phyloP scores from a whole-genome alignment of 768 basidiomycete species.

The Cystobasidiopsis lactophilus region DNA sequence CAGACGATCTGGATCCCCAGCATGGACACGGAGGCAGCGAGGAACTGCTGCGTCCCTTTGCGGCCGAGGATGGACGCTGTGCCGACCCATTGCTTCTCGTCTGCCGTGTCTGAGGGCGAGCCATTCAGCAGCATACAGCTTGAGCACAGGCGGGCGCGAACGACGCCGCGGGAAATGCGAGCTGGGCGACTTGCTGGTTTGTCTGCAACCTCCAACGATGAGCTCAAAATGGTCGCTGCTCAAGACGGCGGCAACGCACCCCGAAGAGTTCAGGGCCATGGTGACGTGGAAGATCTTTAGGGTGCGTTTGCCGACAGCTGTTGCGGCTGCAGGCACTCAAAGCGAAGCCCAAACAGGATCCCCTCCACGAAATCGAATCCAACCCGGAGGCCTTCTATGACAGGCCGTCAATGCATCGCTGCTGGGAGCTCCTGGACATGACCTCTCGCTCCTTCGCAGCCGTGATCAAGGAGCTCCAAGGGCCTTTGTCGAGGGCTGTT shows the following conservation, averaged over 20 bases:
- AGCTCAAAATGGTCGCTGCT: too few species aligned
- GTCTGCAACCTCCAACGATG: too few species aligned
- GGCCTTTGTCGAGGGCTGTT: constrained; percentile 76
- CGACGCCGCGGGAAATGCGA: too few species aligned
- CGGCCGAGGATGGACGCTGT: not conserved
- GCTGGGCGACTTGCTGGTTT: too few species aligned
- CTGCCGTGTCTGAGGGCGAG: not conserved
- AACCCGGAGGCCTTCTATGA: constrained; percentile 70
- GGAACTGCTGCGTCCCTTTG: not conserved
- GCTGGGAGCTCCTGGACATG: constrained; percentile 71
- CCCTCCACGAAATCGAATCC: constrained; percentile 39
- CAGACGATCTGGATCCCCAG: not conserved
- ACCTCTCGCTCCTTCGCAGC: constrained; percentile 76
- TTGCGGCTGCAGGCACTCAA: constrained; percentile 29
- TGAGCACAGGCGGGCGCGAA: too few species aligned
- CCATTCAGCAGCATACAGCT: too few species aligned
- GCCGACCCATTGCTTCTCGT: not conserved
- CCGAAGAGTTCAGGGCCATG: constrained; percentile 59
- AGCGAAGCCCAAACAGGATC: constrained; percentile 36
- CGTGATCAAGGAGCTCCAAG: constrained; percentile 89
- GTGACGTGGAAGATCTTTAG: constrained; percentile 46
- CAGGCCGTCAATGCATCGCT: constrained; percentile 59
- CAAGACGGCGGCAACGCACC: too few species aligned
- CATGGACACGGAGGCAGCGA: not conserved
- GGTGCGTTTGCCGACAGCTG: too few species aligned